Percentiles rank a stretch among this genome's conserved stretches.
phyloP scores from a whole-genome alignment of 2,329 filamentous ascomycete species.

The Colletotrichum simmondsii region DNA sequence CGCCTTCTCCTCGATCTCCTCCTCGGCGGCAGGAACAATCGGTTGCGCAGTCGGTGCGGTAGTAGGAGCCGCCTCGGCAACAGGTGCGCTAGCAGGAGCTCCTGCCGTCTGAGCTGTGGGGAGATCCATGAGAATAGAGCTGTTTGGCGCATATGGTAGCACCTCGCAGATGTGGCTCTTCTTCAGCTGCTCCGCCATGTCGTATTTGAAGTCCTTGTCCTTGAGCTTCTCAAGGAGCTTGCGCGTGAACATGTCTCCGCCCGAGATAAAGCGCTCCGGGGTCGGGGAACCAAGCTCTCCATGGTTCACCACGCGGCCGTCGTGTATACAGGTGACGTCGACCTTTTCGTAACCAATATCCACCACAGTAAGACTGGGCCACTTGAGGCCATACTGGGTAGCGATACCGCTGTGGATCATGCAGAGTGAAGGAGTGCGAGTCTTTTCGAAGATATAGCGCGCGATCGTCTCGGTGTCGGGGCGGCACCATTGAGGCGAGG shows the following conservation, averaged over 20 bases:
- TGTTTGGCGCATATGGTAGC: slow-evolving; percentile 63
- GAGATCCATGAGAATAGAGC: slow-evolving; percentile 58
- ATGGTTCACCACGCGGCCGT: slow-evolving; percentile 79
- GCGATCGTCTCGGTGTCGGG: slow-evolving; percentile 88
- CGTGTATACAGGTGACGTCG: slow-evolving; percentile 89
- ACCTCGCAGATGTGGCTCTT: slow-evolving; percentile 75
- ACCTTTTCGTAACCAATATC: slow-evolving; percentile 94
- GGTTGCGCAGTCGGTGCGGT: slow-evolving; percentile 44
- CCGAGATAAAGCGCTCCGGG: slow-evolving; percentile 67
- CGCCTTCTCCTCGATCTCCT: slow-evolving; percentile 51
- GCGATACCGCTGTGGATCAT: slow-evolving; percentile 91
- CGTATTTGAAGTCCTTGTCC: slow-evolving; percentile 66
- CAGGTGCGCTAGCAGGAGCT: slow-evolving; percentile 38
- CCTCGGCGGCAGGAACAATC: slow-evolving; percentile 34
- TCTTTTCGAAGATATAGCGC: slow-evolving; percentile 97
- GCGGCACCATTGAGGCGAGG: slow-evolving; percentile 89
- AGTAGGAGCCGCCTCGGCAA: slow-evolving; percentile 48
- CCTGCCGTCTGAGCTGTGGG: slow-evolving; percentile 48
- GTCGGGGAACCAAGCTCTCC: slow-evolving; percentile 70
- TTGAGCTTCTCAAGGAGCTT: slow-evolving; percentile 75
- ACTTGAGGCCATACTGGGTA: slow-evolving; percentile 83
- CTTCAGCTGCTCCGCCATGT: slow-evolving; percentile 79
- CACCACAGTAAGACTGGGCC: slow-evolving; percentile 83
- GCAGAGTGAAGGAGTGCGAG: slow-evolving; percentile 91
- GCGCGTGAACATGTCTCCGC: slow-evolving; percentile 88